Conservation (phyloP, 2,329 filamentous ascomycete species). For the Neofusicoccum ribis region DNA sequence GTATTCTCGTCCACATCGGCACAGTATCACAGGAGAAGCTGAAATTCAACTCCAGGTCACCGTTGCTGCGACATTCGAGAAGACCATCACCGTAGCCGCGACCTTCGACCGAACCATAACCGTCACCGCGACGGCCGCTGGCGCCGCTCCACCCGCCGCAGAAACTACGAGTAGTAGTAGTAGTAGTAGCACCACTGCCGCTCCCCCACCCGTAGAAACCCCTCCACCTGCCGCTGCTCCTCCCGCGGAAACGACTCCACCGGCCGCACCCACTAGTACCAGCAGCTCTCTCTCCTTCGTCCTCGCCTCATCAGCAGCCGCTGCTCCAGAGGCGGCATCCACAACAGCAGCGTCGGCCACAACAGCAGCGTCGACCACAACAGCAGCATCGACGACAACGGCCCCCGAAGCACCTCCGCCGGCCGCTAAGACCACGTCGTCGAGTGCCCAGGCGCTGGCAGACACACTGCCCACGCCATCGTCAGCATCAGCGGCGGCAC, state of each 20-base stretch:
- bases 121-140: background rate
- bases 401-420: background rate
- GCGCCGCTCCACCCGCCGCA: background rate
- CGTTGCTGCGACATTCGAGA: conserved; percentile 11
- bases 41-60: background rate
- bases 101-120: background rate
- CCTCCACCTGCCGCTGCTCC: background rate
- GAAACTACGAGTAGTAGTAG: no score
- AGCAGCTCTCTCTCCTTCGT: conserved; percentile 6
- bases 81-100: conserved; percentile 10
- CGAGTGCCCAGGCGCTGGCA: background rate
- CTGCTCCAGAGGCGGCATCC: background rate
- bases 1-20: background rate
- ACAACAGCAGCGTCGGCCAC: background rate
- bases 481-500: background rate
- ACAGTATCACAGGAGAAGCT: background rate
- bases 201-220: background rate
- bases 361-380: background rate
- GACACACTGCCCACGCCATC: background rate
- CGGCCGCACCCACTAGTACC: no score
- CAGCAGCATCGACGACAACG: background rate
- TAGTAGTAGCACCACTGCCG: no score
- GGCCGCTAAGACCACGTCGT: background rate
- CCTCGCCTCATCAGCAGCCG: background rate
- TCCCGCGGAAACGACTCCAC: background rate